Percentiles rank a stretch among this genome's conserved stretches.
Evolutionary conservation across 2,329 filamentous ascomycete species (phyloP).

Genomic region (Fusarium robinianum): DNA sequence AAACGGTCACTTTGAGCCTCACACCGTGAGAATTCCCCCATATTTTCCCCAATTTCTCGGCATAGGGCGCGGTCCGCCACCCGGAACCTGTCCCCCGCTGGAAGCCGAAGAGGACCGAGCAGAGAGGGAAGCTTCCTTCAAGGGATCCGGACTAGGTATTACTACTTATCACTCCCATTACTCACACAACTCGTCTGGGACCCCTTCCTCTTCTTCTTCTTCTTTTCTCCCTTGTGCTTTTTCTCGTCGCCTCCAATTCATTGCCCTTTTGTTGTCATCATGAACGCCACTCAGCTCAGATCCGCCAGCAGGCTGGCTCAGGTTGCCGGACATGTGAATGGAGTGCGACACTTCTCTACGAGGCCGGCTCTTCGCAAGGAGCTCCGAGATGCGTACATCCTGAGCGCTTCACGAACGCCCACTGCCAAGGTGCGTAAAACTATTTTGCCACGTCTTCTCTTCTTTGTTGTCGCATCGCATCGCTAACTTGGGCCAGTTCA

Average conservation of each 20-base stretch:
- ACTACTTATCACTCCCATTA: conserved; percentile 7
- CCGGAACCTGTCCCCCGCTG: conserved; percentile 37
- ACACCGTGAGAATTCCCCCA: neutral
- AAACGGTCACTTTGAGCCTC: neutral
- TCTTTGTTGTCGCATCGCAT: neutral
- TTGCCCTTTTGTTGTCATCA: conserved; percentile 9
- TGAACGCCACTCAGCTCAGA: conserved; percentile 39
- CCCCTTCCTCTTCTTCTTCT: neutral
- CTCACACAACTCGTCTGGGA: neutral
- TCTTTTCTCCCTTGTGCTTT: conserved; percentile 4
- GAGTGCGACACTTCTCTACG: conserved; percentile 54
- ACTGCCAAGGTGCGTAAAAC: conserved; percentile 71
- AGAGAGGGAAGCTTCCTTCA: conserved; percentile 17
- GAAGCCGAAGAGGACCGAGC: conserved; percentile 48
- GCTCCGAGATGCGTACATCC: conserved; percentile 89
- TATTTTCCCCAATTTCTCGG: conserved; percentile 18
- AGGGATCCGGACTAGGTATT: conserved; percentile 9
- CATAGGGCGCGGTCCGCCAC: conserved; percentile 29
- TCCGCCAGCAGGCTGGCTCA: conserved; percentile 43
- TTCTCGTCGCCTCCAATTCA: conserved; percentile 12
- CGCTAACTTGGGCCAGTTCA: conserved; percentile 67
- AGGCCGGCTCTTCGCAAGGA: conserved; percentile 59
- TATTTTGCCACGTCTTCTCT: neutral
- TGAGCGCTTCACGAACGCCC: conserved; percentile 87
- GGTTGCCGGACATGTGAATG: conserved; percentile 47